Conservation (phyloP, 202 grass and related monocot species). For the Schoenoplectus tabernaemontani region DNA sequence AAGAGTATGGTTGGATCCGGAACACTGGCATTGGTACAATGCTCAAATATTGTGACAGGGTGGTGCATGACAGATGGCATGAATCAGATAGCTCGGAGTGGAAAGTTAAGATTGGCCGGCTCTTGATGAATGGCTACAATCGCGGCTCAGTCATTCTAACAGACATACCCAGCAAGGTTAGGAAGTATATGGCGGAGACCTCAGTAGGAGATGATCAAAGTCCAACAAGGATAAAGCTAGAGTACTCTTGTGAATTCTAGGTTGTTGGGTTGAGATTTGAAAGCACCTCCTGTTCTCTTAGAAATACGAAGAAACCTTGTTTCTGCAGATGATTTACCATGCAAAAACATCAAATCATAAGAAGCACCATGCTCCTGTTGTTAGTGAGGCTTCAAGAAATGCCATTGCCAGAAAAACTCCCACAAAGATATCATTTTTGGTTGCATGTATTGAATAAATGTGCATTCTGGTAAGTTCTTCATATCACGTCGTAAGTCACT, state of each 20-base stretch:
- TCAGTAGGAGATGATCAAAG: conserved; percentile 9
- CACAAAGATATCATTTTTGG: background rate
- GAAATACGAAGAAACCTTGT: background rate
- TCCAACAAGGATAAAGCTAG: conserved; percentile 14
- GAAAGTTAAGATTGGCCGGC: conserved; percentile 65
- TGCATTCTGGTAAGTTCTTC: background rate
- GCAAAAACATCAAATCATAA: background rate
- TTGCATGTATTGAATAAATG: background rate
- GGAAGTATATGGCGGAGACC: conserved; percentile 19
- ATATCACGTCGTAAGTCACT: background rate
- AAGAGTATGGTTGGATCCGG: conserved; percentile 72
- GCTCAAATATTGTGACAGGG: conserved; percentile 74
- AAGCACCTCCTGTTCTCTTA: background rate
- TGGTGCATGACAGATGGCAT: conserved; percentile 65
- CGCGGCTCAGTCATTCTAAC: conserved; percentile 36
- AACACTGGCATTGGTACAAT: conserved; percentile 67
- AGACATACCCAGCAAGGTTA: conserved; percentile 29
- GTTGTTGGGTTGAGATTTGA: background rate
- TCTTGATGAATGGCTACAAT: conserved; percentile 61
- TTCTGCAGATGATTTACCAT: background rate
- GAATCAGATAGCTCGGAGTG: conserved; percentile 44
- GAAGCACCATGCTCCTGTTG: background rate
- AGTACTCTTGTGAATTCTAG: conserved; percentile 15
- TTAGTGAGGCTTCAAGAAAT: background rate
- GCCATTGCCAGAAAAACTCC: background rate